A percentile compares a stretch with the other conserved stretches of the same genome.
Evolutionary conservation across 2,329 filamentous ascomycete genomes (phyloP).

Genomic region (Aureobasidium leucospermi): DNA sequence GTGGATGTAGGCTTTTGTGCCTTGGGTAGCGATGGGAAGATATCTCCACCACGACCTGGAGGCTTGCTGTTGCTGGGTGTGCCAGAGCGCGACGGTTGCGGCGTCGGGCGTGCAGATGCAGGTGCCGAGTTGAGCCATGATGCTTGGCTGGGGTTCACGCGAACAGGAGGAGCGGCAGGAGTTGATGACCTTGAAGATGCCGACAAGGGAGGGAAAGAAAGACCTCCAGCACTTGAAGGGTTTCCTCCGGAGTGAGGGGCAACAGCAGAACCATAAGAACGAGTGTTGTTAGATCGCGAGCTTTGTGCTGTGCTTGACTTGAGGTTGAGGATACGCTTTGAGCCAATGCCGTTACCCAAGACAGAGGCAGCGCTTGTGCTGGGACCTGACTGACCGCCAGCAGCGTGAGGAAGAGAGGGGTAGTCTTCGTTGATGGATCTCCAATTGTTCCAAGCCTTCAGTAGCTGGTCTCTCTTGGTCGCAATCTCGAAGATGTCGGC

Average conservation of each 20-base stretch:
- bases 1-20: slow-evolving; percentile 62
- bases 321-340: slow-evolving; percentile 57
- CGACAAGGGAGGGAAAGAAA: slow-evolving; percentile 20
- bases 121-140: slow-evolving; percentile 26
- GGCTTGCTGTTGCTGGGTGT: slow-evolving; percentile 23
- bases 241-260: slow-evolving; percentile 17
- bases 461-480: slow-evolving; percentile 61
- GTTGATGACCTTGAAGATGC: slow-evolving; percentile 3
- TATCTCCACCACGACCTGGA: slow-evolving; percentile 40
- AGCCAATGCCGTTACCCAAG: slow-evolving; percentile 46
- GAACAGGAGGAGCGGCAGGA: slow-evolving; percentile 8
- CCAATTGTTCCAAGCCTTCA: slow-evolving; percentile 91
- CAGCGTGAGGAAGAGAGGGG: slow-evolving; percentile 71
- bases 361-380: slow-evolving; percentile 49
- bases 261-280: slow-evolving; percentile 43
- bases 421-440: slow-evolving; percentile 95
- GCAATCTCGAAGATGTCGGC: slow-evolving; percentile 88
- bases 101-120: slow-evolving; percentile 22
- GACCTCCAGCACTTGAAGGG: neutral
- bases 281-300: slow-evolving; percentile 48
- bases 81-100: slow-evolving; percentile 32
- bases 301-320: slow-evolving; percentile 65
- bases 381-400: slow-evolving; percentile 48
- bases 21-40: slow-evolving; percentile 75
- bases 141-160: slow-evolving; percentile 21